These are phyloP conservation scores for Boeremia lycopersici DNA, from an alignment of 2,329 filamentous ascomycete genomes.

Conservation along the genomic window DNA sequence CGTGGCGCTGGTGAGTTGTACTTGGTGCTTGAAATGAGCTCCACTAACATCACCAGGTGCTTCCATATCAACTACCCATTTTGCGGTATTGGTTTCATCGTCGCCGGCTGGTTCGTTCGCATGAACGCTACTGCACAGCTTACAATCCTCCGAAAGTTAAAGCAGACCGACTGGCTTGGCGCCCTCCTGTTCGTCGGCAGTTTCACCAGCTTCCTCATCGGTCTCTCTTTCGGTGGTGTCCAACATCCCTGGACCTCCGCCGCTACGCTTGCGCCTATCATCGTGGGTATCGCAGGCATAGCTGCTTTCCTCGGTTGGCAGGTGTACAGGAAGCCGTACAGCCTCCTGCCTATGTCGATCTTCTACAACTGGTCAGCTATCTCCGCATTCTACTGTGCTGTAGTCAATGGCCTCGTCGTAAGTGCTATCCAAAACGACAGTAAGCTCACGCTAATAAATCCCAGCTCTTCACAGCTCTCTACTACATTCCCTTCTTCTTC, in stretches of 20 bases:
- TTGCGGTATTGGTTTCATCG: conserved; percentile 39
- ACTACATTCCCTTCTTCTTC: conserved; percentile 53
- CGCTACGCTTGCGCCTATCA: conserved; percentile 49
- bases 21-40: neutral
- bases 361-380: conserved; percentile 46
- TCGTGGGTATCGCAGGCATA: conserved; percentile 42
- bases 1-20: conserved; percentile 59
- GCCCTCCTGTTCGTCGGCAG: conserved; percentile 48
- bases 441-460: neutral
- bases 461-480: conserved; percentile 51
- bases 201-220: conserved; percentile 49
- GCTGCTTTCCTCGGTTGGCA: conserved; percentile 47
- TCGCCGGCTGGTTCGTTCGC: conserved; percentile 30
- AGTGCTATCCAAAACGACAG: conserved; percentile 16
- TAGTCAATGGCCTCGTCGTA: conserved; percentile 53
- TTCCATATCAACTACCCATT: conserved; percentile 69
- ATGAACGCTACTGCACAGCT: conserved; percentile 27
- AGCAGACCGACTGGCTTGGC: conserved; percentile 52
- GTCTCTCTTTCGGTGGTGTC: conserved; percentile 52
- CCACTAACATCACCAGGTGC: conserved; percentile 44
- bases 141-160: conserved; percentile 31
- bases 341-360: conserved; percentile 47
- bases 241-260: conserved; percentile 48
- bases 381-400: conserved; percentile 50
- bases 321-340: conserved; percentile 38